Base-by-base conservation (phyloP, 2,329 filamentous ascomycete genomes). In the Ceratocystis cubensis region DNA sequence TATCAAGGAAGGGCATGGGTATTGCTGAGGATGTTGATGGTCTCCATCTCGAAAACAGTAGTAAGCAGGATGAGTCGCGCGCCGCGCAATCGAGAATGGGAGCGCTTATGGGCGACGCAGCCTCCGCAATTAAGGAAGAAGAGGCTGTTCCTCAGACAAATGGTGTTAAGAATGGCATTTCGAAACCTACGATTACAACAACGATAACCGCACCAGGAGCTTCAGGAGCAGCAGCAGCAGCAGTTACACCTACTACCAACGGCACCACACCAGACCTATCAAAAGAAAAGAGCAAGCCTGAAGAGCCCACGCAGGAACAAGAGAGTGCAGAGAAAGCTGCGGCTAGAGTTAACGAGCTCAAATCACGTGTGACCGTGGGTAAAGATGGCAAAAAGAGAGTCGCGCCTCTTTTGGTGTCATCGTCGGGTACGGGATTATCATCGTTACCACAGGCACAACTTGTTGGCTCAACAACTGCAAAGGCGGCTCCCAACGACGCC, bases 311-410 rank as follows among this genome's bases (percentile, higher is more conserved):
- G 5, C 37, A 65, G 15, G 74, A 75, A 3, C 77, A 81, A 64
- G 81, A 84, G 70, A 76, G 75, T 7, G 78, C 78, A 0, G 80
- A 83, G 70, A 83, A 84, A 73, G 73, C 78, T 3, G 81, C 78
- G 0, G 78, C 83, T 68, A 76, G 81, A 68, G 80, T 84, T 72
- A 80, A 78, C 69, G 79, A 79, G 71, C 76, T 97, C 70, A 97
- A 97, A 76, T 90, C 93, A 69, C 84, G 94, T 64, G 92, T 97
- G 2, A 96, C 93, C 0, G 87, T 96, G 68, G 96, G 91, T 0
- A 97, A 96, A 74, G 93, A 99, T 70, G 94, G 94, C 37, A 97
- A 94, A 77, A 99, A 99, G 78, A 84, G 94, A 65, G 93, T 99
- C 66, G 89, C 91, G 3, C 94, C 94, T 1, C 80, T 99, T 70